A percentile compares a stretch with the other conserved stretches of the same genome.
These are phyloP conservation scores for Beauveria caledonica DNA, from an alignment of 2,329 filamentous ascomycete genomes.

Conservation along the genomic window DNA sequence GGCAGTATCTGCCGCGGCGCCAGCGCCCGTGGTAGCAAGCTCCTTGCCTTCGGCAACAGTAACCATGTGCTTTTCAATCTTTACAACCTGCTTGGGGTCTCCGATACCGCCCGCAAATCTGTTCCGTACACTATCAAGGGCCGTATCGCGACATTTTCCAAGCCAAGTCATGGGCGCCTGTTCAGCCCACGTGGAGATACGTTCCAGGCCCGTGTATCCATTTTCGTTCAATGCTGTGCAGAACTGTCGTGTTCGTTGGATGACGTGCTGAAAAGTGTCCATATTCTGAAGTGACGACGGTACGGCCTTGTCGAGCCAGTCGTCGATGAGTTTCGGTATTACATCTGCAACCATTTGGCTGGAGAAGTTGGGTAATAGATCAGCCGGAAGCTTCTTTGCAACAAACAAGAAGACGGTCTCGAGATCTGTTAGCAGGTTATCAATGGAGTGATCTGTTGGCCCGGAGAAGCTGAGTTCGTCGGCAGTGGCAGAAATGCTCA, in stretches of 20 bases:
- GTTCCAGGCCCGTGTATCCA: conserved; percentile 53
- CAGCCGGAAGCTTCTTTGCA: conserved; percentile 40
- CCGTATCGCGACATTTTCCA: conserved; percentile 69
- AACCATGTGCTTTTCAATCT: conserved; percentile 75
- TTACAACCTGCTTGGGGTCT: conserved; percentile 63
- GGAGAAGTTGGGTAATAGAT: conserved; percentile 54
- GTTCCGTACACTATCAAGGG: conserved; percentile 65
- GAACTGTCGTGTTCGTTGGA: conserved; percentile 58
- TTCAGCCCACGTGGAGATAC: conserved; percentile 71
- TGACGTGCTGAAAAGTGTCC: conserved; percentile 58
- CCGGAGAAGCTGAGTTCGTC: conserved; percentile 36
- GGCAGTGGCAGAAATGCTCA: conserved; percentile 32
- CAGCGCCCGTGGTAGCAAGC: conserved; percentile 46
- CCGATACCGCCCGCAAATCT: conserved; percentile 62
- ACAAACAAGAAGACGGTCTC: conserved; percentile 44
- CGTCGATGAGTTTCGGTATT: conserved; percentile 57
- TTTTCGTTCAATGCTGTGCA: conserved; percentile 53
- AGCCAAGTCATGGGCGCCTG: conserved; percentile 80
- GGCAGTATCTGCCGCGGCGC: conserved; percentile 34
- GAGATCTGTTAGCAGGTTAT: conserved; percentile 47
- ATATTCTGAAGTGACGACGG: conserved; percentile 68
- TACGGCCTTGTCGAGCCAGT: conserved; percentile 69
- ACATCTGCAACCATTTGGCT: conserved; percentile 62
- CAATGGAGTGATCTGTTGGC: conserved; percentile 35
- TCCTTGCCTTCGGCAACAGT: conserved; percentile 58